Evolutionary conservation across 202 grass and related monocot species (phyloP).

Genomic region (Panicum hallii): DNA sequence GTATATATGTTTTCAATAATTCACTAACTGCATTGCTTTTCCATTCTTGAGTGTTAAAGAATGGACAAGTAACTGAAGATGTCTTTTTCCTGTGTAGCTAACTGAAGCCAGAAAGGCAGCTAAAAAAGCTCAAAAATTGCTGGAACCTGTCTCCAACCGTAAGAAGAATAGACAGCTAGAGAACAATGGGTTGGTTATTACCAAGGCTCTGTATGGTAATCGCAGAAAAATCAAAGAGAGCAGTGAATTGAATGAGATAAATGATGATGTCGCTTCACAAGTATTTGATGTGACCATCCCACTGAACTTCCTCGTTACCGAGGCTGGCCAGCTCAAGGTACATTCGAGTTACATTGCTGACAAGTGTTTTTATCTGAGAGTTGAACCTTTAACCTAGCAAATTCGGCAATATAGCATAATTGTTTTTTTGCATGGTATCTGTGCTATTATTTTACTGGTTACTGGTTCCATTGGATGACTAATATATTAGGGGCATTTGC

Average conservation of each 20-base stretch:
- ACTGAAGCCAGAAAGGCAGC: constrained; percentile 81
- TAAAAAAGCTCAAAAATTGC: constrained; percentile 76
- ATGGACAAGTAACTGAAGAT: constrained; percentile 35
- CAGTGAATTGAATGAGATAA: constrained; percentile 57
- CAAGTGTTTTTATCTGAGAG: constrained; percentile 33
- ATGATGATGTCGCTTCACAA: constrained; percentile 81
- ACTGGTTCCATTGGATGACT: constrained; percentile 19
- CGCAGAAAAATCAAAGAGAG: constrained; percentile 50
- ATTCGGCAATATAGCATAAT: not conserved
- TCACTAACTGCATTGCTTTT: constrained; percentile 22
- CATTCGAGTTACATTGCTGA: constrained; percentile 34
- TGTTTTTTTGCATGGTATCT: constrained; percentile 13
- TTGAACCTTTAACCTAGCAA: constrained; percentile 20
- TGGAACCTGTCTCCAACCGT: constrained; percentile 88
- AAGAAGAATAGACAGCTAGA: constrained; percentile 89
- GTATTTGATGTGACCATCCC: constrained; percentile 89
- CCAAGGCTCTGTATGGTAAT: constrained; percentile 86
- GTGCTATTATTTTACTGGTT: constrained; percentile 8
- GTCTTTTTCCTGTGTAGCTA: constrained; percentile 62
- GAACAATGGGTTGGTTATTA: constrained; percentile 82
- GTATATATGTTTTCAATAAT: constrained; percentile 3
- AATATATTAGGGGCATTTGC: constrained; percentile 12
- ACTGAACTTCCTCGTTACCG: constrained; percentile 87
- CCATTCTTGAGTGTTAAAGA: constrained; percentile 31
- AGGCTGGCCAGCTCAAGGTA: constrained; percentile 95